Percentiles rank a stretch among this genome's conserved stretches.
These are phyloP conservation scores for Rhododendron williamsianum DNA, from an alignment of 148 eudicot genomes.

Conservation along the genomic window DNA sequence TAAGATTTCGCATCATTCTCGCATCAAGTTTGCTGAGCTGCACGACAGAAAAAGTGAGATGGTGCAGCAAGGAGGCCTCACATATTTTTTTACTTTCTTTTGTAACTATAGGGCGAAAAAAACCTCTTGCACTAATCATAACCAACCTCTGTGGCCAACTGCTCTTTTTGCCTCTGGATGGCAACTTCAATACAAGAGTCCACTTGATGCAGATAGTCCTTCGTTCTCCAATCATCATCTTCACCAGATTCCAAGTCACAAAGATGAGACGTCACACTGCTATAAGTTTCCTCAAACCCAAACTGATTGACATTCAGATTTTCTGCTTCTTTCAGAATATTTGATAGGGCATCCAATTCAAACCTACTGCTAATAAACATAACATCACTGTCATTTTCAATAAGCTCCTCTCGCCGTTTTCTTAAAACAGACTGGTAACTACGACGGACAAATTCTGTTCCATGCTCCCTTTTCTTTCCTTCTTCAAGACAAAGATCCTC, in stretches of 20 bases:
- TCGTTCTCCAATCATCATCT: slow-evolving; percentile 61
- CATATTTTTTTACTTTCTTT: not conserved
- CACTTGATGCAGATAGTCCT: slow-evolving; percentile 60
- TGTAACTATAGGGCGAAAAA: not conserved
- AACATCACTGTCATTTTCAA: slow-evolving; percentile 43
- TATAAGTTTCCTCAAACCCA: slow-evolving; percentile 63
- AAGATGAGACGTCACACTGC: slow-evolving; percentile 45
- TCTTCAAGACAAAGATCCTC: slow-evolving; percentile 74
- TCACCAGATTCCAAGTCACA: slow-evolving; percentile 79
- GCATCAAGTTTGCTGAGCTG: slow-evolving; percentile 92
- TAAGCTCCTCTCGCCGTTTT: slow-evolving; percentile 67
- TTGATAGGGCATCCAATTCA: slow-evolving; percentile 68
- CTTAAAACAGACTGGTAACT: slow-evolving; percentile 66
- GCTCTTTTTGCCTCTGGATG: slow-evolving; percentile 74
- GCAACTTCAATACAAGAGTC: slow-evolving; percentile 67
- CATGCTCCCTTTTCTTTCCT: slow-evolving; percentile 72
- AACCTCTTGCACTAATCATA: slow-evolving; percentile 13
- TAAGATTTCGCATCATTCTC: slow-evolving; percentile 54
- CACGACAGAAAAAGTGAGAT: slow-evolving; percentile 38
- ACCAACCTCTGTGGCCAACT: slow-evolving; percentile 62
- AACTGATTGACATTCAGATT: slow-evolving; percentile 47
- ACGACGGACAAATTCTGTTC: slow-evolving; percentile 32
- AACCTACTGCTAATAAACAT: slow-evolving; percentile 43
- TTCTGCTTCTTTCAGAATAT: slow-evolving; percentile 76
- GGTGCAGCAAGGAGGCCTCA: slow-evolving; percentile 1